Evolutionary conservation across 208 protist species (phyloP).

Genomic region (Strigomonas galati): DNA sequence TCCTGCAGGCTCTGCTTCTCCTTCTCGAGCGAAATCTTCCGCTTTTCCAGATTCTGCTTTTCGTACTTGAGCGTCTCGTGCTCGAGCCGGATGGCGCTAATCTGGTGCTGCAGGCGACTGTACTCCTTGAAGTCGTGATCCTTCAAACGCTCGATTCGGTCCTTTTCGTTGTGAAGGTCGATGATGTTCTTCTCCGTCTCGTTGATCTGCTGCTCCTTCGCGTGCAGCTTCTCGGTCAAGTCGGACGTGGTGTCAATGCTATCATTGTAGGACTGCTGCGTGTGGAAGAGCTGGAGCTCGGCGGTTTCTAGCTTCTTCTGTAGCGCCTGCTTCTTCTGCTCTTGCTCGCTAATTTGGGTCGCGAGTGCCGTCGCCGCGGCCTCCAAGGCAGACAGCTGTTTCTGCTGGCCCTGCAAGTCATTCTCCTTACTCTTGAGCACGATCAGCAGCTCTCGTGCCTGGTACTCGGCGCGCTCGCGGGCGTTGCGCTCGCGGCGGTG

Average conservation of each 20-base stretch:
- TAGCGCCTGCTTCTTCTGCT: slow-evolving; percentile 47
- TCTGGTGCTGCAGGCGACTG: slow-evolving; percentile 76
- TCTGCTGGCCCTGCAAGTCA: slow-evolving; percentile 22
- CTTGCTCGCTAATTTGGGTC: slow-evolving; percentile 55
- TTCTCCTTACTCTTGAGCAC: slow-evolving; percentile 57
- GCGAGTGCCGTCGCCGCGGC: neutral
- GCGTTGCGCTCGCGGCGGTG: slow-evolving; percentile 86
- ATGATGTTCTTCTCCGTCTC: slow-evolving; percentile 70
- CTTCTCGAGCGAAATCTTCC: slow-evolving; percentile 51
- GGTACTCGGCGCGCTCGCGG: slow-evolving; percentile 88
- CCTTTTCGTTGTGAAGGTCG: slow-evolving; percentile 49
- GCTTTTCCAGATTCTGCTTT: slow-evolving; percentile 54
- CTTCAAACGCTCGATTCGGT: slow-evolving; percentile 56
- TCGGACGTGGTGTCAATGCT: slow-evolving; percentile 86
- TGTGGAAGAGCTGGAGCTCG: slow-evolving; percentile 84
- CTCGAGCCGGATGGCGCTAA: slow-evolving; percentile 73
- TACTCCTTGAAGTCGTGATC: slow-evolving; percentile 81
- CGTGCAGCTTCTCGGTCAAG: slow-evolving; percentile 76
- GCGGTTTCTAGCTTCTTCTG: slow-evolving; percentile 89
- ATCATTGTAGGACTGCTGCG: slow-evolving; percentile 89
- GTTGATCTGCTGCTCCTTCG: slow-evolving; percentile 65
- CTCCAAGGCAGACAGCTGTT: slow-evolving; percentile 35
- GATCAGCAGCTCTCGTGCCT: slow-evolving; percentile 81
- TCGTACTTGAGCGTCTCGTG: slow-evolving; percentile 79
- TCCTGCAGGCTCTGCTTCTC: slow-evolving; percentile 63